phyloP scores from a whole-genome alignment of 768 basidiomycete species.

The Lactifluus pinguis region DNA sequence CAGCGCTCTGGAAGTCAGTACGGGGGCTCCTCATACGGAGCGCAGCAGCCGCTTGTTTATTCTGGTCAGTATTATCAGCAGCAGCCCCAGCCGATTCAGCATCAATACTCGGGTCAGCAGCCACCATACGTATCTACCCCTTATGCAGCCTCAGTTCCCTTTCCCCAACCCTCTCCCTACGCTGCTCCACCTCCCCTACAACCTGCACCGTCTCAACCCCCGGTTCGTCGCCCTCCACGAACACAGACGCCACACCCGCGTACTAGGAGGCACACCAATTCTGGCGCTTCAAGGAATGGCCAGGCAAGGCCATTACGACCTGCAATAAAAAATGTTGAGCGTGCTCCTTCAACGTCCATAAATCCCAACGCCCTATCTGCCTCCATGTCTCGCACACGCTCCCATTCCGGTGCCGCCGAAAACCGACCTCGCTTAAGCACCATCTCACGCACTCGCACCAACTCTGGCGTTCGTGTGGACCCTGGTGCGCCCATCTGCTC shows the following conservation, averaged over 20 bases:
- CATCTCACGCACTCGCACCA: constrained; percentile 29
- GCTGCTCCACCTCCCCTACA: constrained; percentile 4
- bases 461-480: constrained; percentile 24
- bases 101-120: constrained; percentile 18
- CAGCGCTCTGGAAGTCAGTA: constrained; percentile 13
- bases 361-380: constrained; percentile 21
- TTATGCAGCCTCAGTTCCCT: neutral
- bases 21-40: neutral
- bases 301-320: constrained; percentile 37
- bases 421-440: constrained; percentile 21
- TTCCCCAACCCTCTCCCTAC: constrained; percentile 13
- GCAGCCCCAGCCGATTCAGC: constrained; percentile 17
- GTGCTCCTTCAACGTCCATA: neutral
- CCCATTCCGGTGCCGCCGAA: constrained; percentile 32
- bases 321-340: constrained; percentile 44
- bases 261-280: constrained; percentile 28
- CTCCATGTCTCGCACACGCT: constrained; percentile 28
- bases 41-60: constrained; percentile 9
- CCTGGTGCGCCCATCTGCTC: constrained; percentile 21
- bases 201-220: neutral
- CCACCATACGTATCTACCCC: constrained; percentile 13
- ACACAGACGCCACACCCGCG: constrained; percentile 25
- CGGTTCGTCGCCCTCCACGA: constrained; percentile 4
- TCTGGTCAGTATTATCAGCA: constrained; percentile 14
- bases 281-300: constrained; percentile 12